Base-by-base conservation (phyloP, 164 flowering plant genomes). In the Vitis rotundifolia region DNA sequence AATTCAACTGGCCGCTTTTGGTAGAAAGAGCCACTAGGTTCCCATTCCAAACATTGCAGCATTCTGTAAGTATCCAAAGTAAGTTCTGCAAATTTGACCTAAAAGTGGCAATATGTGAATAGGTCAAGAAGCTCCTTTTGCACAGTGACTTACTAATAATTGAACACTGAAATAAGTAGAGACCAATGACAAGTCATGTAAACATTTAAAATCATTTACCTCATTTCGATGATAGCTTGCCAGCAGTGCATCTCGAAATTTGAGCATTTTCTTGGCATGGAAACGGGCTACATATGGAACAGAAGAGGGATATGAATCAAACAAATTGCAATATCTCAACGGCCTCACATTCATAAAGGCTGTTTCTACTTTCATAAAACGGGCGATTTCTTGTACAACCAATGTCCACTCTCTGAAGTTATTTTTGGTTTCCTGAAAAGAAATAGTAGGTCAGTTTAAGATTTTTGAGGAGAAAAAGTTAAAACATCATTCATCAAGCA, bases 31-130 rank as follows among this genome's bases (percentile, higher is more conserved):
- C 90, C 98, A 80, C 90, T 86, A 9, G 97, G 98, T 71, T 96
- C 98, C 99, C 99, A 93, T 80, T 96, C 99, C 77, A 96, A 77
- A 81, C 94, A 91, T 78, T 93, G 99, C 67, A 93, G 76, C 99
- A 96, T 96, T 79, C 99, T 88, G 69, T 81, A 90, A 51, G 91
- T 84, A 79, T 96, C 98, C 72, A 96, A 64, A 8, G 98, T 93
- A 70, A 91, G 78, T 79, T 96, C 99, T 44, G 97, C 88, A 85
- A 91, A 96, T 73, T 89, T 92, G 28, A 93, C 97, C 99, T 95
- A 87, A 67, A 77, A 80, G 49, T 31, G n/a, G 59, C 59, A 78
- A 31, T 61, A 58, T 26, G 70, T 49, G 15, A 75, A 58, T 31
- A 62, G 49, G 52, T 72, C 63, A 69, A 22, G 29, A 54, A 61